Evolutionary conservation across 2,329 filamentous ascomycete genomes (phyloP).

Genomic region (Malbranchea cinnamomea): DNA sequence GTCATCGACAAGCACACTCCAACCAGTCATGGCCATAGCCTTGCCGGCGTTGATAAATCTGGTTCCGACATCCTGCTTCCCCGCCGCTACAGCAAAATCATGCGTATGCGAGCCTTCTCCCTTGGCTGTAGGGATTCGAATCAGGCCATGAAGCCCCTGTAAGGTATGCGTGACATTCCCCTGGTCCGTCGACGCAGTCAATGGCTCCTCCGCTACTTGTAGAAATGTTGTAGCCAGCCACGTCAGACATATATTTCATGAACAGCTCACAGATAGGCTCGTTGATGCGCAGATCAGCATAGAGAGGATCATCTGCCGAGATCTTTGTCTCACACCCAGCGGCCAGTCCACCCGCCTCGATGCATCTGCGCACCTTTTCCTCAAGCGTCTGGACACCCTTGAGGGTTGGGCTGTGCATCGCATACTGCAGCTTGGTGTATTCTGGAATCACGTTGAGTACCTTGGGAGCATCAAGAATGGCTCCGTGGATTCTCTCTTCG

Average conservation of each 20-base stretch:
- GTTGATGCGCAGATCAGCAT: slow-evolving; percentile 5
- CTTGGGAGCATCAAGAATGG: slow-evolving; percentile 36
- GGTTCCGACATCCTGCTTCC: slow-evolving; percentile 4
- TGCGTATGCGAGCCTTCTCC: slow-evolving; percentile 8
- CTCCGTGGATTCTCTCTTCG: slow-evolving; percentile 34
- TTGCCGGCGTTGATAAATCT: slow-evolving; percentile 5
- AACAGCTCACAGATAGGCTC: slow-evolving; percentile 4
- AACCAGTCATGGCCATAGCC: slow-evolving; percentile 7
- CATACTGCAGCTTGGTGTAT: slow-evolving; percentile 25
- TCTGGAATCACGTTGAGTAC: slow-evolving; percentile 41
- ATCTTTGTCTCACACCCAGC: slow-evolving; percentile 6
- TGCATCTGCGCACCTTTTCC: slow-evolving; percentile 7
- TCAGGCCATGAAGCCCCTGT: slow-evolving; percentile 32
- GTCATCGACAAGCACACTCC: slow-evolving; percentile 5
- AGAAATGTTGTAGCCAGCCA: slow-evolving; percentile 1
- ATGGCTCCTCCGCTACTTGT: background rate
- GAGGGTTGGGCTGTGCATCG: slow-evolving; percentile 24
- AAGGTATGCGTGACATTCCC: slow-evolving; percentile 19
- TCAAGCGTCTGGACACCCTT: slow-evolving; percentile 16
- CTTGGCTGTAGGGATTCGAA: slow-evolving; percentile 26
- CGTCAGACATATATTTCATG: slow-evolving; percentile 1
- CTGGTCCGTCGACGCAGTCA: slow-evolving; percentile 6
- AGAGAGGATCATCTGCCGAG: slow-evolving; percentile 3
- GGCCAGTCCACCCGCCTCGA: slow-evolving; percentile 6
- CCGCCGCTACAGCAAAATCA: slow-evolving; percentile 6